Conservation (phyloP, 768 basidiomycete species). For the Termitomyces sp. region DNA sequence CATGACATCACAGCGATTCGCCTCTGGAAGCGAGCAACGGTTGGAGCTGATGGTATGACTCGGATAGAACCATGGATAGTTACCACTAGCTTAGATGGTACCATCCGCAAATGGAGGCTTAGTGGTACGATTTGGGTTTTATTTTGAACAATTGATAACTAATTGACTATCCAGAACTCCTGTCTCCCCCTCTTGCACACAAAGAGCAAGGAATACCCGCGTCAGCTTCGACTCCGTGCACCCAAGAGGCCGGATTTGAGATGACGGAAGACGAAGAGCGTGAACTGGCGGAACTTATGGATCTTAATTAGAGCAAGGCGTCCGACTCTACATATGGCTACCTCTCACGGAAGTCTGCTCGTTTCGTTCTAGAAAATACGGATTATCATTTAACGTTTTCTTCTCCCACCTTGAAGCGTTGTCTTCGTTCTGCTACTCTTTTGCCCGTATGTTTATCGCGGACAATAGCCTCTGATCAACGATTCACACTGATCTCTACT, state of each 20-base stretch:
- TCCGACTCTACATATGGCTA: background rate
- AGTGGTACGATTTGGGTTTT: slow-evolving; percentile 35
- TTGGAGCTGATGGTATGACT: slow-evolving; percentile 37
- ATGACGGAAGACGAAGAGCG: slow-evolving; percentile 88
- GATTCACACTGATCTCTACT: slow-evolving; percentile 38
- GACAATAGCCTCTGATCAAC: slow-evolving; percentile 40
- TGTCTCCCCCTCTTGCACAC: slow-evolving; percentile 24
- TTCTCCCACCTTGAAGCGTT: slow-evolving; percentile 42
- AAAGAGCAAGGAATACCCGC: slow-evolving; percentile 3
- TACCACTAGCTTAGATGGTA: slow-evolving; percentile 80
- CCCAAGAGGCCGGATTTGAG: slow-evolving; percentile 23
- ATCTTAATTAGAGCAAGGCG: slow-evolving; percentile 19
- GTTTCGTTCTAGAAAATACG: slow-evolving; percentile 46
- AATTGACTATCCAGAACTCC: slow-evolving; percentile 27
- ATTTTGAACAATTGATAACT: background rate
- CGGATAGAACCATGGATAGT: slow-evolving; percentile 75
- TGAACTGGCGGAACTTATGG: slow-evolving; percentile 75
- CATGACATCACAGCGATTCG: slow-evolving; percentile 78
- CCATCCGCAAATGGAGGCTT: slow-evolving; percentile 81
- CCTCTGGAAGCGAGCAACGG: slow-evolving; percentile 57
- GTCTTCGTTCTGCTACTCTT: slow-evolving; percentile 41
- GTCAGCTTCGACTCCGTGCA: slow-evolving; percentile 4
- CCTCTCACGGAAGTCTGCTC: background rate
- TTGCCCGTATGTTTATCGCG: slow-evolving; percentile 37
- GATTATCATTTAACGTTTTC: slow-evolving; percentile 43